A percentile compares a stretch with the other conserved stretches of the same genome.
phyloP scores from a whole-genome alignment of 176 grass and related monocot genomes.

The Tuctoria greenei region DNA sequence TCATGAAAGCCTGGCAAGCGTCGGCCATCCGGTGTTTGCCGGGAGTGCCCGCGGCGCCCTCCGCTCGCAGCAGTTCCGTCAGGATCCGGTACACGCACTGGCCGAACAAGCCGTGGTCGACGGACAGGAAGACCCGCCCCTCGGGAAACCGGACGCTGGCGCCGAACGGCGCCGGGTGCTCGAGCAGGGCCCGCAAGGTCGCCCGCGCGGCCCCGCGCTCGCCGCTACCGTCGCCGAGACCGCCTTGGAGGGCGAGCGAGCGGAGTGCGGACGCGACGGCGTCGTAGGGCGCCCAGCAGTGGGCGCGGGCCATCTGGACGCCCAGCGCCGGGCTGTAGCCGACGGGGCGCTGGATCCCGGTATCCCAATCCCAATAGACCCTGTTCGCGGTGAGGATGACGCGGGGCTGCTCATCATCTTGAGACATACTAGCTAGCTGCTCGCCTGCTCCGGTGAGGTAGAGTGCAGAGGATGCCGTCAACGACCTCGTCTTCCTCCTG shows the following conservation, averaged over 20 bases:
- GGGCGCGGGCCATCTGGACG: background rate
- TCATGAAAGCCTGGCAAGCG: background rate
- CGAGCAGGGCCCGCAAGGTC: background rate
- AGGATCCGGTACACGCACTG: background rate
- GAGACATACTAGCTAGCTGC: too few species aligned
- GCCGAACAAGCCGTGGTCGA: background rate
- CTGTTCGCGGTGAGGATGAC: too few species aligned
- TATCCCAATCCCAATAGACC: too few species aligned
- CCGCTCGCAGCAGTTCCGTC: background rate
- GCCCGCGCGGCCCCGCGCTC: background rate
- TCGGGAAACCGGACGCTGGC: background rate
- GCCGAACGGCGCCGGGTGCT: conserved; percentile 13
- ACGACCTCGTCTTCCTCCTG: too few species aligned
- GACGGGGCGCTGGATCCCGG: too few species aligned
- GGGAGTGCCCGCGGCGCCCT: background rate
- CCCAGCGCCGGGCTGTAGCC: conserved; percentile 25
- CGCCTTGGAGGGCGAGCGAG: background rate
- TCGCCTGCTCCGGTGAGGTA: too few species aligned
- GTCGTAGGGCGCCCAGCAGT: conserved; percentile 11
- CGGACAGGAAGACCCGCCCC: background rate
- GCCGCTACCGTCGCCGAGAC: background rate
- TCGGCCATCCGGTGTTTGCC: background rate
- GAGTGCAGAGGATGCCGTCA: too few species aligned
- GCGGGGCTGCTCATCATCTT: too few species aligned
- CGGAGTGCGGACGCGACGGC: conserved; percentile 19